Evolutionary conservation across 2,329 filamentous ascomycete genomes (phyloP).

Genomic region (Calycina marina): DNA sequence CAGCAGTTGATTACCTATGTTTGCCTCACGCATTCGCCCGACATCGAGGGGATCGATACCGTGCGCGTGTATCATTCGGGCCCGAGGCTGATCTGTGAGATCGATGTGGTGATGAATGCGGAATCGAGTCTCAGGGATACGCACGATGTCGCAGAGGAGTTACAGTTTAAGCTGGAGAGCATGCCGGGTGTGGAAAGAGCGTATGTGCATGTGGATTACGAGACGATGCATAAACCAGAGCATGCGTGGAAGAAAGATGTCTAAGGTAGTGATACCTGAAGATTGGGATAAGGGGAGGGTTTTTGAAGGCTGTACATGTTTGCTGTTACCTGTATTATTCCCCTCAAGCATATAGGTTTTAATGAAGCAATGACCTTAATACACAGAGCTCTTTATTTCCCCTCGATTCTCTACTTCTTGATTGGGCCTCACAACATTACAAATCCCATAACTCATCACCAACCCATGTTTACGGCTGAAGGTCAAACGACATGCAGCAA

Average conservation of each 20-base stretch:
- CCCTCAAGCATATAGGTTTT: no score
- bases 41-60: conserved; percentile 75
- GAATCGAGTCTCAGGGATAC: conserved; percentile 58
- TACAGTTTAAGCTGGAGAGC: conserved; percentile 89
- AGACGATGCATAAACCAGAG: conserved; percentile 90
- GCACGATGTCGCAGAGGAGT: conserved; percentile 84
- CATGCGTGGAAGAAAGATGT: conserved; percentile 50
- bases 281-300: not conserved
- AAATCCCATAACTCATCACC: no score
- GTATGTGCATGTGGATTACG: conserved; percentile 95
- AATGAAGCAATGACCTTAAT: no score
- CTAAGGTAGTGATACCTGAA: conserved; percentile 18
- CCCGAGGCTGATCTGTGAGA: conserved; percentile 79
- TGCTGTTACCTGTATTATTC: no score
- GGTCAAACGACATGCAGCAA: no score
- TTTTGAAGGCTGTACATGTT: no score
- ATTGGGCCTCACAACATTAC: no score
- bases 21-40: conserved; percentile 77
- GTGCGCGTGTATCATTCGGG: conserved; percentile 89
- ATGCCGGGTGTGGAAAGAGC: conserved; percentile 84
- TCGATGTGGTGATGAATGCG: conserved; percentile 88
- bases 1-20: conserved; percentile 95
- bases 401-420: no score
- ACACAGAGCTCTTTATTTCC: no score
- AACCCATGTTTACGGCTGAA: no score